Evolutionary conservation across 352 stramenopile species (phyloP), one percentile per base, ranked within the genome.

Genomic region (Aphanomyces astaci): DNA sequence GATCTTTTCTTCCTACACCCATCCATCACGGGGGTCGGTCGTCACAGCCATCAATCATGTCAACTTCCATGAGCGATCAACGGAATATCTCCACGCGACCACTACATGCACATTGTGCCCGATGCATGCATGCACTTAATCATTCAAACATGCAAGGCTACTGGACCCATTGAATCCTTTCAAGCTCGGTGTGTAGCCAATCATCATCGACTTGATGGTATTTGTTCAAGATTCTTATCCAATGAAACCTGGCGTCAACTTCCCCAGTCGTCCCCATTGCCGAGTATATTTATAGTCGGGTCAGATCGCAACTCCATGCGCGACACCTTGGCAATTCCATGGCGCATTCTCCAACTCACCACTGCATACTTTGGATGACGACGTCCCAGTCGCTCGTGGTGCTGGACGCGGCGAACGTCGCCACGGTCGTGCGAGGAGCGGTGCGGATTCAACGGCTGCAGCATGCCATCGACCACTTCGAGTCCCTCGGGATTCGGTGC

Each of bases 391-490:
- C 62, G 17, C 39, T 68, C 49, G 74, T 94, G 3, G 86, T 92
- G 55, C 73, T 94, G 31, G 86, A 94, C 53, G 86, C 80, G 0
- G 81, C 86, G 31, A 94, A 94, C 65, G 79, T 94, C 11, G 68
- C 84, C 33, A 89, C 76, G 19, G 78, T 88, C 39, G 87, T 90
- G 53, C 73, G 86, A 65, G 80, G 80, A 5, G 70, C 78, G 28
- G 72, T 71, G 5, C 66, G 74, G 7, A 82, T 90, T 51, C 43
- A 79, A 7, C 85, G 87, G 40, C 78, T 94, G 17, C 78, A 79
- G 13, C 78, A 76, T 10, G 86, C 84, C 0, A 76, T 94, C 63
- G 67, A 82, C 27, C 90, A 77, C 71, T 94, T 94, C 71, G 62
- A 68, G 10, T 22, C 17, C 4, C 28, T 68, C 24, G 62, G 62